phyloP scores from a whole-genome alignment of 495 filamentous ascomycete genomes.

The Aspergillus olivimuriae region DNA sequence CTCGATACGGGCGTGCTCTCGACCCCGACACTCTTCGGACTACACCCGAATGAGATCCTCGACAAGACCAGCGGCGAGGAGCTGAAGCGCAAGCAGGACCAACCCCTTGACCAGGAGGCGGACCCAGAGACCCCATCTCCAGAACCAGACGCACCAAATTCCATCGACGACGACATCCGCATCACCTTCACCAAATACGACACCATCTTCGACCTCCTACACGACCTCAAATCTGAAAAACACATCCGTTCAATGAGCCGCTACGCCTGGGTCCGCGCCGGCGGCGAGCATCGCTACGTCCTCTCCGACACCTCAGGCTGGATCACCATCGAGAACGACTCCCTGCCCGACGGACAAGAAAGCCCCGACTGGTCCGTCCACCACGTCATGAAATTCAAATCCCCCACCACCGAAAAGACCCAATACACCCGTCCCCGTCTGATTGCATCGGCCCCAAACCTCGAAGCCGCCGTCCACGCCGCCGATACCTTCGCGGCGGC shows the following conservation, averaged over 20 bases:
- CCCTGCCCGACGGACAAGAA: neutral
- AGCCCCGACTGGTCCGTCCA: constrained; percentile 19
- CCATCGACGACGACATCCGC: constrained; percentile 18
- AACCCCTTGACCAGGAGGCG: constrained; percentile 26
- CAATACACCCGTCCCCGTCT: constrained; percentile 56
- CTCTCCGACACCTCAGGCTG: constrained; percentile 44
- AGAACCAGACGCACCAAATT: neutral
- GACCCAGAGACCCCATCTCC: neutral
- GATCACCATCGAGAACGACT: constrained; percentile 54
- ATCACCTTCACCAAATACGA: constrained; percentile 78
- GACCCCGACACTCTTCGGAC: constrained; percentile 86
- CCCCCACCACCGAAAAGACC: constrained; percentile 12
- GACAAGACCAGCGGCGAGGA: constrained; percentile 50
- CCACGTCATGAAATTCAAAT: constrained; percentile 29
- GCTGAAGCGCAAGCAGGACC: constrained; percentile 47
- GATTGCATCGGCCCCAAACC: constrained; percentile 51
- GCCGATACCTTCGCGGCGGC: constrained; percentile 72
- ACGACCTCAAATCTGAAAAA: constrained; percentile 68
- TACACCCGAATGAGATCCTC: constrained; percentile 79
- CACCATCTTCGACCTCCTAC: constrained; percentile 77
- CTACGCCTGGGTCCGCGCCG: constrained; percentile 75
- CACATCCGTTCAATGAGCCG: constrained; percentile 71
- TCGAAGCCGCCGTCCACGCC: constrained; percentile 70
- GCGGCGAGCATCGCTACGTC: constrained; percentile 55
- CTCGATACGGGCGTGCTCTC: constrained; percentile 77